Conservation (phyloP, 2,329 filamentous ascomycete genomes). For the Exophiala phaeomuriformis region DNA sequence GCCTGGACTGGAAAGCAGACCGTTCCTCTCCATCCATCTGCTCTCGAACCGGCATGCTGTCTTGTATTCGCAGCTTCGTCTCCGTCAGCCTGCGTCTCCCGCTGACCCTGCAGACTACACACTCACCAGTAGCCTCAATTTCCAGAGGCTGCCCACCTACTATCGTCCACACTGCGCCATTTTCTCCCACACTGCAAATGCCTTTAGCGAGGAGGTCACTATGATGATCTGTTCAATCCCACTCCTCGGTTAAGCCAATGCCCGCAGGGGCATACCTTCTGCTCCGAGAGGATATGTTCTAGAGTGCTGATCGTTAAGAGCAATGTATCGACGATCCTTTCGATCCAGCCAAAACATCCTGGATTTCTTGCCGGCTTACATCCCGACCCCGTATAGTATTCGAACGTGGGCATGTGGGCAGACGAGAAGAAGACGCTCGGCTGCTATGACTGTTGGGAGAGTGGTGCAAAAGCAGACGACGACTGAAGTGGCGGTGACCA, state of each 20-base stretch:
- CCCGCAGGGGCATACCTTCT: neutral
- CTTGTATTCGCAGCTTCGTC: slow-evolving; percentile 6
- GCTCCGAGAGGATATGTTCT: slow-evolving; percentile 17
- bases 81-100: slow-evolving; percentile 6
- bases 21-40: too few species aligned
- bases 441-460: neutral
- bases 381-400: too few species aligned
- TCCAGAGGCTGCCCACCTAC: too few species aligned
- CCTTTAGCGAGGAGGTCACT: slow-evolving; percentile 5
- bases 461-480: neutral
- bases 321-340: slow-evolving; percentile 2
- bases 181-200: neutral
- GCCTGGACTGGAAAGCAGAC: neutral
- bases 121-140: too few species aligned
- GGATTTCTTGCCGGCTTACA: too few species aligned
- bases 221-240: slow-evolving; percentile 11
- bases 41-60: neutral
- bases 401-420: too few species aligned
- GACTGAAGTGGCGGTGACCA: slow-evolving; percentile 20
- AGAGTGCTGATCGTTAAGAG: slow-evolving; percentile 9
- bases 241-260: slow-evolving; percentile 1
- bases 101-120: neutral
- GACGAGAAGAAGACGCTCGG: too few species aligned
- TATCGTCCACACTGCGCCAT: slow-evolving; percentile 9
- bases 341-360: neutral